Conservation (phyloP, 768 basidiomycete species). For the Lactarius trivialis region DNA sequence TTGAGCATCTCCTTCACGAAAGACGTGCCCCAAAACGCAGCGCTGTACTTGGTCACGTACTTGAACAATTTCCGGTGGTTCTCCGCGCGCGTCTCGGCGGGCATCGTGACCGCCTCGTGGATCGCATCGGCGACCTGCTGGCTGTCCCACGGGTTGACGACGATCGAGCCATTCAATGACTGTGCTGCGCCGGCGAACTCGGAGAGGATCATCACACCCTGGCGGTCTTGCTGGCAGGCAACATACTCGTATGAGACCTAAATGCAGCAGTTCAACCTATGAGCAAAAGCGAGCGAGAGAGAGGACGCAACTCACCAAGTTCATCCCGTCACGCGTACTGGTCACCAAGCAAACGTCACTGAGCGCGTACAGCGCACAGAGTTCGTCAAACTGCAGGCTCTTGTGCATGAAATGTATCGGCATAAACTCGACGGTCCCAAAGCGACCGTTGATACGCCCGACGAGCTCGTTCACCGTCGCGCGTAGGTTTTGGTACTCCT, state of each 20-base stretch:
- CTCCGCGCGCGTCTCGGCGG: conserved; percentile 70
- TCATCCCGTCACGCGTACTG: conserved; percentile 97
- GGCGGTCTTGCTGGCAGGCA: conserved; percentile 85
- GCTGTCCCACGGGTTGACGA: conserved; percentile 99
- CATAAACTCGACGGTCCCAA: conserved; percentile 99
- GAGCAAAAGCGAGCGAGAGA: conserved; percentile 17
- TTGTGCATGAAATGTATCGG: conserved; percentile 99
- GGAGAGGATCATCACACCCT: conserved; percentile 96
- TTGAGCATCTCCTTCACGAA: conserved; percentile 81
- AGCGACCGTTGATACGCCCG: conserved; percentile 96
- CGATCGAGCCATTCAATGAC: conserved; percentile 88
- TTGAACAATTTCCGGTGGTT: conserved; percentile 96
- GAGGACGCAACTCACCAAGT: conserved; percentile 70
- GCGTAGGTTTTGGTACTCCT: conserved; percentile 97
- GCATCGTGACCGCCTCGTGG: conserved; percentile 90
- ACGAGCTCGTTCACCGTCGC: conserved; percentile 97
- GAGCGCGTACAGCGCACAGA: conserved; percentile 95
- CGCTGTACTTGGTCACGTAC: conserved; percentile 92
- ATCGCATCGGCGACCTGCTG: conserved; percentile 98
- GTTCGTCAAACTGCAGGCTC: conserved; percentile 84
- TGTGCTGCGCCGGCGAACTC: conserved; percentile 98
- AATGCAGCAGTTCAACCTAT: too few species aligned
- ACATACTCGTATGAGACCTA: conserved; percentile 99
- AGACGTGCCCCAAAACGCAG: conserved; percentile 87
- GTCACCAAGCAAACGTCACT: conserved; percentile 96